Evolutionary conservation across 2,329 filamentous ascomycete species (phyloP), one percentile per base, ranked within the genome.

Genomic region (Cercospora sp.): DNA sequence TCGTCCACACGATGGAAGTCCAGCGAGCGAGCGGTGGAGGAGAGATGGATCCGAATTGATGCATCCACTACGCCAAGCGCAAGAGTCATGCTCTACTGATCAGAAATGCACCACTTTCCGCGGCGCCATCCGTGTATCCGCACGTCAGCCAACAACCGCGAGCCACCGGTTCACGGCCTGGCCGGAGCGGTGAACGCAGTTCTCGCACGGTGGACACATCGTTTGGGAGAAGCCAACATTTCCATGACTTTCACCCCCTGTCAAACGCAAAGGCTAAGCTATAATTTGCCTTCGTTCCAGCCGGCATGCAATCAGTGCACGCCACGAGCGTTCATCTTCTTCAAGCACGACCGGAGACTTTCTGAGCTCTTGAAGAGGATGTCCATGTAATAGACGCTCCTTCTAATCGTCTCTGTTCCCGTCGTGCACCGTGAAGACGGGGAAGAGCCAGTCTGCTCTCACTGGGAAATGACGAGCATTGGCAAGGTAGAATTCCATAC

Each of bases 211-310:
- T 37, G 12, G 34, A 37, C 12, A 16, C 16, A 37, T 40, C 18
- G 30, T 60, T 21, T 24, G 30, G 30, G 18, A 16, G 21, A 58
- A 37, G 30, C 30, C 57, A 16, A 37, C 57, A 12, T 10, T 37
- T 13, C 57, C 28, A 60, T 60, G 57, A 24, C 16, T 37, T 10
- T 10, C 34, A 9, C 12, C 21, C 30, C 30, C 55, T 16, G 55
- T 59, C 55, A 59, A n/a, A 45, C 40, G 40, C n/a, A 45, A 51
- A 51, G 45, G n/a, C 45, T 12, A 51, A 51, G 45, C 45, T 51
- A 51, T 51, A 21, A 18, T 51, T 51, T 21, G 21, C 18, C 45
- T 5, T 24, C 10, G 45, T 51, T 13, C 9, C 18, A 51, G 45
- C 21, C 18, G 10, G 5, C 45, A 12, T 51, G 45, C 45, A 51